These are phyloP conservation scores for Podila horticola DNA, from an alignment of 192 early-diverging fungal species.

Conservation along the genomic window DNA sequence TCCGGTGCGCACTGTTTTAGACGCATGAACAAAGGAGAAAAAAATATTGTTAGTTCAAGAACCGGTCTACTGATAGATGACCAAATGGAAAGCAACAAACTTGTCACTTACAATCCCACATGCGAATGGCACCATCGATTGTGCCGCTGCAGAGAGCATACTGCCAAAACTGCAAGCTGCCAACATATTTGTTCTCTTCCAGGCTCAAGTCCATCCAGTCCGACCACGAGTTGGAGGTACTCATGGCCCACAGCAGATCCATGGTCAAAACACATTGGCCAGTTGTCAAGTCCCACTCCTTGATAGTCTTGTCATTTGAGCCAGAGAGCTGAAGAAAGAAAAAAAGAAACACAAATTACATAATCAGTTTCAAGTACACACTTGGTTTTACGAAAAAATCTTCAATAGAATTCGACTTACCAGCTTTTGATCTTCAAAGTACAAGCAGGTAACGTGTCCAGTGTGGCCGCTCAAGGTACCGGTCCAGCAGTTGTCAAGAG, in stretches of 20 bases:
- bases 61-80: too few relatives aligned
- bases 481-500: conserved; percentile 42
- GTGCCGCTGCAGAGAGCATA: conserved; percentile 80
- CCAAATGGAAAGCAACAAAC: not conserved
- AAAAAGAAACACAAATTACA: not conserved
- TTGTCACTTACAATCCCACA: conserved; percentile 75
- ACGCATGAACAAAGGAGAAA: too few relatives aligned
- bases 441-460: conserved; percentile 57
- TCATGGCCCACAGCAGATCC: conserved; percentile 76
- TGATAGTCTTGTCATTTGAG: conserved; percentile 79
- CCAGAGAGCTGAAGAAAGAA: conserved; percentile 71
- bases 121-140: conserved; percentile 74
- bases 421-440: conserved; percentile 62
- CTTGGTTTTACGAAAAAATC: too few relatives aligned
- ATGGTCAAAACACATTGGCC: conserved; percentile 71
- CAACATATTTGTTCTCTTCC: conserved; percentile 64
- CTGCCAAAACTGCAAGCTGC: conserved; percentile 78
- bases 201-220: conserved; percentile 38
- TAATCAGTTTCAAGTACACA: too few relatives aligned
- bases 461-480: conserved; percentile 57
- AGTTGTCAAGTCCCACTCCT: conserved; percentile 80
- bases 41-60: not conserved
- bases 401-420: conserved; percentile 45
- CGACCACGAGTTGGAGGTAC: conserved; percentile 25
- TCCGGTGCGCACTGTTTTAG: conserved; percentile 68